Conservation (phyloP, 2,329 filamentous ascomycete species). For the Calcarisporium arbuscula region DNA sequence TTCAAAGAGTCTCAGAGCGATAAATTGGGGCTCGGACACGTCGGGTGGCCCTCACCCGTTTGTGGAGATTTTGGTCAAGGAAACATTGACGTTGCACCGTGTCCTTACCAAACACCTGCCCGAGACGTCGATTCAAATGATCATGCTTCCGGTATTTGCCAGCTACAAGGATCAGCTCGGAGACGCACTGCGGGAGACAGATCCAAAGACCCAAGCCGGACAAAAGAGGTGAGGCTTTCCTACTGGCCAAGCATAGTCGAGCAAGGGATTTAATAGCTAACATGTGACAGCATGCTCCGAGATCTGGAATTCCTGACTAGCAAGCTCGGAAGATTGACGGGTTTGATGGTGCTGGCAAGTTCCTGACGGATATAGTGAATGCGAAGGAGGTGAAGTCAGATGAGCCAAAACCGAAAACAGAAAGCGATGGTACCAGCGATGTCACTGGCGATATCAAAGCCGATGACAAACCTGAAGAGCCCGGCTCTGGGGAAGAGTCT, state of each 20-base stretch:
- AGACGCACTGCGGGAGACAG: constrained; percentile 59
- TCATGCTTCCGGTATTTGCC: constrained; percentile 79
- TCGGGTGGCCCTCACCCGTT: constrained; percentile 52
- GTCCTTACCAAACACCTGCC: constrained; percentile 78
- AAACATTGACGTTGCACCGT: constrained; percentile 77
- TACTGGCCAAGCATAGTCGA: not conserved
- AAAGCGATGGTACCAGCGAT: constrained; percentile 11
- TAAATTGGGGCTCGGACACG: constrained; percentile 62
- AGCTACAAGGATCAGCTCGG: constrained; percentile 78
- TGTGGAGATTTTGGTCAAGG: constrained; percentile 82
- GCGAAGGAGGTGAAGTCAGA: constrained; percentile 43
- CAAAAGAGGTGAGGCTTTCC: constrained; percentile 60
- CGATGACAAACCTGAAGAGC: constrained; percentile 12
- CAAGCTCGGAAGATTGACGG: constrained; percentile 72
- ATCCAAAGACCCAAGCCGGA: constrained; percentile 59
- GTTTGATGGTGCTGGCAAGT: constrained; percentile 65
- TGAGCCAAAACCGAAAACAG: constrained; percentile 9
- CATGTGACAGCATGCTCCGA: constrained; percentile 56
- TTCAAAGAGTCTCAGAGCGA: constrained; percentile 65
- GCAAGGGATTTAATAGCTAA: constrained; percentile 1
- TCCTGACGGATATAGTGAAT: constrained; percentile 59
- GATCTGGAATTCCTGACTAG: constrained; percentile 69
- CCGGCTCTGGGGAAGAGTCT: constrained; percentile 11
- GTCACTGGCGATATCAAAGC: no score
- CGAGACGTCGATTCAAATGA: constrained; percentile 68